Conservation (phyloP, 352 stramenopile genomes). For the Globisporangium emineosum region DNA sequence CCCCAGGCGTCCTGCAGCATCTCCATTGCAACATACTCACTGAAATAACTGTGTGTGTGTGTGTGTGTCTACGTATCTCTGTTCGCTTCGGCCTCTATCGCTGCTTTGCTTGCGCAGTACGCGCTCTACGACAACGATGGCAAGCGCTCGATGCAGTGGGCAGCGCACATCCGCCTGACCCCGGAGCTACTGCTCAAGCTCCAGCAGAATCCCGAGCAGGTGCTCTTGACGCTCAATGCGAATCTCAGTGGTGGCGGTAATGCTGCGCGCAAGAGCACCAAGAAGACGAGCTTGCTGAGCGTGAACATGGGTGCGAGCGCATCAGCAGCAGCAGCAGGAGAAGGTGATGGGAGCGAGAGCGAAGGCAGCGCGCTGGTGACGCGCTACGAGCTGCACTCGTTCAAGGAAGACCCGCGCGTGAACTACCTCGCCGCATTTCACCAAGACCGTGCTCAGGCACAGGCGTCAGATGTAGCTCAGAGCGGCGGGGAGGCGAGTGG, state of each 20-base stretch:
- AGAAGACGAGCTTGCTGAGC: constrained; percentile 51
- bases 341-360: constrained; percentile 11
- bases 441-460: background rate
- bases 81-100: background rate
- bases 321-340: background rate
- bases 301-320: constrained; percentile 21
- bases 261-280: constrained; percentile 20
- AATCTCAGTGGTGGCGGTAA: constrained; percentile 16
- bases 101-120: constrained; percentile 39
- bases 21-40: no score
- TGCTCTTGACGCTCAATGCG: constrained; percentile 30
- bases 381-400: constrained; percentile 77
- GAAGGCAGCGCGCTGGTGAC: constrained; percentile 21
- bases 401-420: constrained; percentile 59
- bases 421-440: constrained; percentile 68
- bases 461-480: background rate
- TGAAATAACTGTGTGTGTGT: background rate
- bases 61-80: background rate
- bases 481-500: background rate
- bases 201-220: constrained; percentile 25
- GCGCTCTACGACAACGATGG: constrained; percentile 56
- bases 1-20: no score
- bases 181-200: constrained; percentile 70
- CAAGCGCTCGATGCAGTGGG: constrained; percentile 37
- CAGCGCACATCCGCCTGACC: constrained; percentile 69